Conservation (phyloP, 1,284 basidiomycete species). For the Puccinia horiana region DNA sequence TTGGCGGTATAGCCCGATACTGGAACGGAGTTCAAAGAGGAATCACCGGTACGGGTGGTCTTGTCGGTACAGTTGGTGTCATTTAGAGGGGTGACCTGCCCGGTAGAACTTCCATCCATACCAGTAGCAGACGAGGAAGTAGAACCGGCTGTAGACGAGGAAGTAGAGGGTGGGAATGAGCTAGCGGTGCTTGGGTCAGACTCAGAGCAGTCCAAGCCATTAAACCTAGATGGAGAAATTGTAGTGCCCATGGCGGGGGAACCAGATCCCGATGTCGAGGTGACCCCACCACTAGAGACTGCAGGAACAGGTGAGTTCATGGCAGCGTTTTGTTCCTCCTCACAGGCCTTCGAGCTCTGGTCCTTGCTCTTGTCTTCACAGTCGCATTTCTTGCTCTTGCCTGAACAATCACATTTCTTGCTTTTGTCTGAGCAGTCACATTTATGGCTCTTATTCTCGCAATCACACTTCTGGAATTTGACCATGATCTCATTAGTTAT, state of each 20-base stretch:
- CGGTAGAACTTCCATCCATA: not conserved
- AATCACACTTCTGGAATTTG: not conserved
- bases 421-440: not conserved
- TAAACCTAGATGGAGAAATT: not conserved
- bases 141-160: not conserved
- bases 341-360: not conserved
- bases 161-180: not conserved
- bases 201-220: not conserved
- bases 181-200: not conserved
- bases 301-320: not conserved
- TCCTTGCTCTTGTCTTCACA: not conserved
- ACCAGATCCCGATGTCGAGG: not conserved
- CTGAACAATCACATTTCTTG: slow-evolving; percentile 12
- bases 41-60: not conserved
- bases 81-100: not conserved
- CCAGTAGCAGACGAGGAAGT: not conserved
- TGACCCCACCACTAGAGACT: not conserved
- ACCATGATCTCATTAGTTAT: not conserved
- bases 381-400: slow-evolving; percentile 3
- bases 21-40: not conserved
- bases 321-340: not conserved
- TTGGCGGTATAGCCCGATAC: not conserved
- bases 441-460: not conserved
- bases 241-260: not conserved
- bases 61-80: slow-evolving; percentile 7